phyloP scores from a whole-genome alignment of 164 flowering plant genomes.

The Litsea cubeba region DNA sequence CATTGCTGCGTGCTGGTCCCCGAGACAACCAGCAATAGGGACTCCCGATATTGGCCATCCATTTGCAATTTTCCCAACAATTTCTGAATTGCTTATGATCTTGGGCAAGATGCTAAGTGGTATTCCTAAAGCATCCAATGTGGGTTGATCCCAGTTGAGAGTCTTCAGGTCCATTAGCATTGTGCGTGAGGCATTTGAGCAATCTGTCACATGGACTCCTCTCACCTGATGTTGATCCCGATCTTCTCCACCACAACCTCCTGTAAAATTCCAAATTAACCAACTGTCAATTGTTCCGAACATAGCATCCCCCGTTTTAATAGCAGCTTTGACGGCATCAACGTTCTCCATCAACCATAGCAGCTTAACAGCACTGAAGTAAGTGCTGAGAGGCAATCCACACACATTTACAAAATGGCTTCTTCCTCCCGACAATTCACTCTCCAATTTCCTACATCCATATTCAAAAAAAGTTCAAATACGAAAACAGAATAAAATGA shows the following conservation, averaged over 20 bases:
- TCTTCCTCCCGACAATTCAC: conserved; percentile 70
- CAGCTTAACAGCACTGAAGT: conserved; percentile 88
- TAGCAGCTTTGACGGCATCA: conserved; percentile 53
- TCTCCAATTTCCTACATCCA: conserved; percentile 65
- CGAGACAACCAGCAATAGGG: conserved; percentile 87
- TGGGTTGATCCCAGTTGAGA: conserved; percentile 71
- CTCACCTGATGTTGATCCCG: not conserved
- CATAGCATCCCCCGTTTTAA: conserved; percentile 63
- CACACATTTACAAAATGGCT: conserved; percentile 70
- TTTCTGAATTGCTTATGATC: conserved; percentile 77
- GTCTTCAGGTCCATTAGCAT: conserved; percentile 91
- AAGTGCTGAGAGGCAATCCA: conserved; percentile 94
- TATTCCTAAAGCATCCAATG: conserved; percentile 54
- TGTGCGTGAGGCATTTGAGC: conserved; percentile 85
- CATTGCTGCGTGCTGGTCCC: conserved; percentile 99
- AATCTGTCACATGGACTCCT: conserved; percentile 91
- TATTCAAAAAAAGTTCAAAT: not conserved
- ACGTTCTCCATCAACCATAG: conserved; percentile 85
- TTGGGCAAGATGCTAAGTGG: conserved; percentile 64
- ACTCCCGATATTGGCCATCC: conserved; percentile 82
- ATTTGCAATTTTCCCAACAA: conserved; percentile 54
- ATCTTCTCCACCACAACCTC: conserved; percentile 40
- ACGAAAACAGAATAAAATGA: not conserved
- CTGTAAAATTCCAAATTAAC: conserved; percentile 93
- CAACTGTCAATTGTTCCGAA: conserved; percentile 94